A percentile compares a stretch with the other conserved stretches of the same genome.
These are phyloP conservation scores for Candida palmyrensis DNA, from an alignment of 805 yeast genomes.

Conservation along the genomic window DNA sequence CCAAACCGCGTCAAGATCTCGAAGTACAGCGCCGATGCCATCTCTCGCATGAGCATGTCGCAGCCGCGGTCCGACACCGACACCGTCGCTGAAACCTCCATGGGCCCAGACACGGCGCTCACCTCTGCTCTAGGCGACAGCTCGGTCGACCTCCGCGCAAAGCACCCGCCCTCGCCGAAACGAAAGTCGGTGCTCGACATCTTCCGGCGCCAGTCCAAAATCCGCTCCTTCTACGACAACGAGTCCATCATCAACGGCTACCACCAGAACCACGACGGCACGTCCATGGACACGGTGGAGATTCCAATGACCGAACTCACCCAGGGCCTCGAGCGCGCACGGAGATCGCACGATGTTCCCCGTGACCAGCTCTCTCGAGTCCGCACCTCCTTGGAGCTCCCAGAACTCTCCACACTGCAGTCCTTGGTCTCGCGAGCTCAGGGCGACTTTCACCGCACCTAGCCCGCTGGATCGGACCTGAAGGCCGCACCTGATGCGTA, in stretches of 20 bases:
- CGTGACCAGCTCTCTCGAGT: conserved; percentile 12
- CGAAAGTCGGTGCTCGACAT: conserved; percentile 27
- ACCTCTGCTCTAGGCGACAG: conserved; percentile 16
- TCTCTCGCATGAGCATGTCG: conserved; percentile 13
- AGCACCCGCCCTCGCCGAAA: conserved; percentile 6
- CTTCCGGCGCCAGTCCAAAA: conserved; percentile 30
- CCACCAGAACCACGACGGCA: conserved; percentile 25
- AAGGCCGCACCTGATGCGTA: no score
- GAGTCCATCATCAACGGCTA: conserved; percentile 29
- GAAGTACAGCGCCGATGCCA: conserved; percentile 25
- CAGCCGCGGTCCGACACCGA: not conserved
- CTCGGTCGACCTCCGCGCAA: conserved; percentile 1
- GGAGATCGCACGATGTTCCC: conserved; percentile 11
- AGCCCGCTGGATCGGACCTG: no score
- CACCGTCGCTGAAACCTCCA: not conserved
- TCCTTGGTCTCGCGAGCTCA: conserved; percentile 16
- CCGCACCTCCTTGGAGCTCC: conserved; percentile 34
- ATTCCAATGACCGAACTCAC: conserved; percentile 40
- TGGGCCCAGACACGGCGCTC: conserved; percentile 7
- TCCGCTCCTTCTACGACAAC: conserved; percentile 17
- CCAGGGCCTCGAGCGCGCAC: conserved; percentile 17
- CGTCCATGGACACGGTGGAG: conserved; percentile 42
- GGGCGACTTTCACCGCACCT: no score
- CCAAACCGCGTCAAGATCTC: conserved; percentile 56
- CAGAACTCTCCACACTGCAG: conserved; percentile 30